Evolutionary conservation across 1,139 yeast species (phyloP).

Genomic region (Magnusiomyces fungicola): DNA sequence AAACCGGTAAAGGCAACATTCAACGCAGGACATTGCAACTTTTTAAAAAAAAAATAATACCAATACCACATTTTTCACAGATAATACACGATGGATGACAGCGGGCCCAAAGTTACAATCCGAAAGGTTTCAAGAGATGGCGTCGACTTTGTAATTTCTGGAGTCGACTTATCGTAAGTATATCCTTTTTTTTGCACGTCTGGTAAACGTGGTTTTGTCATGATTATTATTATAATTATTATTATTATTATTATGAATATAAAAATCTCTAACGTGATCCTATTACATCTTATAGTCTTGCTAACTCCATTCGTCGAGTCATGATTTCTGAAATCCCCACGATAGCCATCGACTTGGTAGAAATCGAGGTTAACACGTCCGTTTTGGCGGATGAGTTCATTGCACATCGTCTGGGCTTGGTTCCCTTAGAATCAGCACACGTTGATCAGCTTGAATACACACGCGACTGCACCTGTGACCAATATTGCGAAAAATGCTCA

Average conservation of each 20-base stretch:
- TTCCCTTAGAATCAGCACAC: conserved; percentile 80
- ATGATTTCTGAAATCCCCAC: conserved; percentile 98
- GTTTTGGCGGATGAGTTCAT: conserved; percentile 95
- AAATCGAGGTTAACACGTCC: conserved; percentile 85
- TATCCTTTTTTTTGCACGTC: too few species aligned
- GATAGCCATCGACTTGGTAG: conserved; percentile 87
- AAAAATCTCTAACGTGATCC: neutral
- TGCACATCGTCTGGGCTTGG: conserved; percentile 84
- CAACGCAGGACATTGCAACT: too few species aligned
- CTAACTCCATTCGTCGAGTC: conserved; percentile 84
- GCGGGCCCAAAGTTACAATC: conserved; percentile 79
- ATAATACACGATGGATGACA: conserved; percentile 33
- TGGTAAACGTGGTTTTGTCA: too few species aligned
- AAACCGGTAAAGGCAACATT: too few species aligned
- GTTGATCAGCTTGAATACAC: conserved; percentile 65
- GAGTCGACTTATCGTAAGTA: conserved; percentile 67
- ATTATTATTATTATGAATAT: too few species aligned
- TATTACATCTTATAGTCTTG: conserved; percentile 39
- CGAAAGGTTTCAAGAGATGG: conserved; percentile 78
- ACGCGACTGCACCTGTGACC: conserved; percentile 96
- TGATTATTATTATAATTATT: too few species aligned
- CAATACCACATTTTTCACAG: too few species aligned
- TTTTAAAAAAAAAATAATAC: too few species aligned
- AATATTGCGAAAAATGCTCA: conserved; percentile 90
- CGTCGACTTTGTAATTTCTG: conserved; percentile 82